Evolutionary conservation across 139 green algal species (phyloP).

Genomic region (Bryopsis sp.): DNA sequence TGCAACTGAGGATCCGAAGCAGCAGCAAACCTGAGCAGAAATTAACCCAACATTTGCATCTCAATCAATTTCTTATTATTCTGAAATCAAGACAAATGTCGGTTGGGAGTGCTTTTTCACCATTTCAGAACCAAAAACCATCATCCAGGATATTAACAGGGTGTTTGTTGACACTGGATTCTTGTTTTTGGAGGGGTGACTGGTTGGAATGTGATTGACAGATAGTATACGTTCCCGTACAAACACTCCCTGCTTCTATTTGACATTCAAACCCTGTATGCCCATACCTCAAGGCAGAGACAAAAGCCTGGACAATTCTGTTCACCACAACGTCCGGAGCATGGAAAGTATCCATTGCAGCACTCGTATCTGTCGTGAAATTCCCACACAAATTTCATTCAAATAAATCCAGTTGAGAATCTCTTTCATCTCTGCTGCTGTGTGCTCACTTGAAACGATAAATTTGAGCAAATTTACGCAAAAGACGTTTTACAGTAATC

Average conservation of each 20-base stretch:
- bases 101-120: neutral
- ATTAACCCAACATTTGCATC: neutral
- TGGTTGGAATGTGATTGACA: too few relatives aligned
- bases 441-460: neutral
- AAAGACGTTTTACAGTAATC: neutral
- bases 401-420: neutral
- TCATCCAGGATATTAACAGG: too few relatives aligned
- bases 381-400: neutral
- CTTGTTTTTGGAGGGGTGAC: too few relatives aligned
- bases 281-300: slow-evolving; percentile 60
- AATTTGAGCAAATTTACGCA: neutral
- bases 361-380: slow-evolving; percentile 64
- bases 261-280: too few relatives aligned
- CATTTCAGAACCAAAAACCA: neutral
- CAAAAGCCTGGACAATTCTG: slow-evolving; percentile 50
- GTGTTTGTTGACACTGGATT: too few relatives aligned
- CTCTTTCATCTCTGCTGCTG: neutral
- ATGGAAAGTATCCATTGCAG: slow-evolving; percentile 70
- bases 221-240: too few relatives aligned
- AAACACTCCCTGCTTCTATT: too few relatives aligned
- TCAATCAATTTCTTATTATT: slow-evolving; percentile 1
- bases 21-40: slow-evolving; percentile 4
- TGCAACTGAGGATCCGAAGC: slow-evolving; percentile 16
- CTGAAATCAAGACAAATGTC: neutral
- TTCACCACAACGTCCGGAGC: slow-evolving; percentile 51